phyloP scores from a whole-genome alignment of 2,329 filamentous ascomycete species.

The Fusarium scirpi region DNA sequence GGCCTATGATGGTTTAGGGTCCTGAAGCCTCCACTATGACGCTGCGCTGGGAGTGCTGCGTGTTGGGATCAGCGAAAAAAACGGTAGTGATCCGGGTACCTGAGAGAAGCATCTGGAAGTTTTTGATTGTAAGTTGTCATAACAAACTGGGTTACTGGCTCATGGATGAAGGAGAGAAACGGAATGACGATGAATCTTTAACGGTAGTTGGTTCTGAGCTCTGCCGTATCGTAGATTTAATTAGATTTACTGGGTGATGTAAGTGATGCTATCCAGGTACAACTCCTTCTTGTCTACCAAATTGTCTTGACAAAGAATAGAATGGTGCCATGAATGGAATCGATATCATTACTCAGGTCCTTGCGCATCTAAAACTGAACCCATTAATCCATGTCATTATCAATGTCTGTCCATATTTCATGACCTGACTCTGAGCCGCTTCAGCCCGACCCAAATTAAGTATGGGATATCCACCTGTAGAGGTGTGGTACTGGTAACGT shows the following conservation, averaged over 20 bases:
- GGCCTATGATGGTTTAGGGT: slow-evolving; percentile 18
- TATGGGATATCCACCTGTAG: slow-evolving; percentile 19
- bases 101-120: slow-evolving; percentile 28
- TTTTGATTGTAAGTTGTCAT: background rate
- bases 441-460: slow-evolving; percentile 35
- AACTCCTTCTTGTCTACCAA: background rate
- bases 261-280: slow-evolving; percentile 12
- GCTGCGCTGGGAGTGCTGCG: slow-evolving; percentile 8
- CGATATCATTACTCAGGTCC: background rate
- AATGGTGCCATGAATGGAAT: background rate
- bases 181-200: slow-evolving; percentile 4
- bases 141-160: background rate
- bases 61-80: slow-evolving; percentile 22
- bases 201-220: slow-evolving; percentile 12
- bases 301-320: background rate
- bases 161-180: slow-evolving; percentile 28
- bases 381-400: slow-evolving; percentile 28
- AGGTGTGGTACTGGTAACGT: background rate
- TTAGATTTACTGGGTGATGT: background rate
- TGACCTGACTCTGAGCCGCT: slow-evolving; percentile 40
- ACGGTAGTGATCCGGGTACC: slow-evolving; percentile 23
- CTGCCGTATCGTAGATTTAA: slow-evolving; percentile 8
- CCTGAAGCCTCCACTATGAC: slow-evolving; percentile 39
- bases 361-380: background rate
- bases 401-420: slow-evolving; percentile 33